Percentiles rank a stretch among this genome's conserved stretches.
Evolutionary conservation across 2,329 filamentous ascomycete species (phyloP).

Genomic region (Cladorrhinum sp.): DNA sequence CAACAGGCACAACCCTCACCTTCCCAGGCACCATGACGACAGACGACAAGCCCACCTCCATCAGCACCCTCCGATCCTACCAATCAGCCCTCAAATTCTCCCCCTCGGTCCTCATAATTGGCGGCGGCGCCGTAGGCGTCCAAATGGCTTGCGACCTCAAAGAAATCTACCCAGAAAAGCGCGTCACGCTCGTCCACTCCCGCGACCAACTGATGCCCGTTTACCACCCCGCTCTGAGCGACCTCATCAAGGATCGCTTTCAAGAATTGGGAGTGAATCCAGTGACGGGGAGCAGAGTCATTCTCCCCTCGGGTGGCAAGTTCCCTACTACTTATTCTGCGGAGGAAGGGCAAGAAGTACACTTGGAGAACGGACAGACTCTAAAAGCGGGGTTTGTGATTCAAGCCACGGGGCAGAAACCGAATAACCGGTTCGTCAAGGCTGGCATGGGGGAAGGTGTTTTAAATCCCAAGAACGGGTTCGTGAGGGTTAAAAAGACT

Average conservation of each 20-base stretch:
- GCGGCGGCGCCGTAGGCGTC: slow-evolving; percentile 49
- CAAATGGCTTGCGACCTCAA: slow-evolving; percentile 50
- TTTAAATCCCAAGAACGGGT: slow-evolving; percentile 32
- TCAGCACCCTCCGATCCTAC: slow-evolving; percentile 34
- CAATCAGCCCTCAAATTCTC: slow-evolving; percentile 34
- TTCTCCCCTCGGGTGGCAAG: slow-evolving; percentile 28
- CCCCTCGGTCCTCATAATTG: slow-evolving; percentile 35
- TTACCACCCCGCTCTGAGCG: slow-evolving; percentile 41
- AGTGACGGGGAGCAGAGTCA: slow-evolving; percentile 29
- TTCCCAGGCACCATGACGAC: slow-evolving; percentile 37
- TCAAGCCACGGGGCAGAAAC: slow-evolving; percentile 47
- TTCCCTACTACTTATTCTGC: slow-evolving; percentile 17
- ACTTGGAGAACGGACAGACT: slow-evolving; percentile 32
- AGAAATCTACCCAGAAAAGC: slow-evolving; percentile 44
- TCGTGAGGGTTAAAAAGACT: slow-evolving; percentile 42
- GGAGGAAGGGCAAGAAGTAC: slow-evolving; percentile 23
- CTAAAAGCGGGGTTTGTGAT: slow-evolving; percentile 43
- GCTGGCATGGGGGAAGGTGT: slow-evolving; percentile 29
- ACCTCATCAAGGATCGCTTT: slow-evolving; percentile 37
- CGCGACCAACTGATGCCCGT: slow-evolving; percentile 41
- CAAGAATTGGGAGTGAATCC: slow-evolving; percentile 38
- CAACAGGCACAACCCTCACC: slow-evolving; percentile 40
- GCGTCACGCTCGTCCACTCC: slow-evolving; percentile 47
- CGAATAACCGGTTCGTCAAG: slow-evolving; percentile 40
- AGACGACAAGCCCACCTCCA: slow-evolving; percentile 34